Base-by-base conservation (phyloP, 1,284 basidiomycete genomes). In the Ceratobasidium sp. region DNA sequence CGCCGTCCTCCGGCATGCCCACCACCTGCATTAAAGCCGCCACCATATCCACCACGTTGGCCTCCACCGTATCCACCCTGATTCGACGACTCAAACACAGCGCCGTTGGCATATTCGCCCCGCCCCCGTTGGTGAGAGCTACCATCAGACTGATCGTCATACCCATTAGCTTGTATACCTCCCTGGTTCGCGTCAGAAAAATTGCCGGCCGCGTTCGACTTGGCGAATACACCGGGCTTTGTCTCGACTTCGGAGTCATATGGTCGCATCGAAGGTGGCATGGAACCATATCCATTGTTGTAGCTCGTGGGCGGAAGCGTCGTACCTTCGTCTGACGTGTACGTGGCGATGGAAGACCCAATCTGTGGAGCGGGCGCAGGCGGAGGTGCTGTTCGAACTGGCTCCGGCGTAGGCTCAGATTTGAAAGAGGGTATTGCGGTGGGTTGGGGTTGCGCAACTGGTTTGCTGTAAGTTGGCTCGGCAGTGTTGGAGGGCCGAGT, bases 21-120 rank as follows among this genome's bases (percentile, higher is more conserved):
- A 16, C 30, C 70, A 58, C 49, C 62, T 21, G 35, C 44, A 18
- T 58, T 52, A 32, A 30, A 63, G 32, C 32, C 26, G 23, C n/a
- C 55, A 23, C 52, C 85, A 75, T 83, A 86, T 47, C 75, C 78
- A 41, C 76, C 78, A 72, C 77, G 78, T 55, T 78, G 78, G 30
- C 79, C 82, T 44, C 81, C 82, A 58, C 84, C 83, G 57, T 79
- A 78, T 35, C 82, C 80, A 49, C 79, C 78, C 35, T 80, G 77
- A 30, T 79, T 77, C 26, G 79, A 76, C 38, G 85, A 83, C 43
- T 82, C 80, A 77, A 88, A 87, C 46, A 89, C 88, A 13, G 83
- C 55, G 69, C 52, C 74, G 73, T 64, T 76, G 32, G 46, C 49
- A 52, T 73, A 71, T 23, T 75, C 72, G 55, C 74, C 76, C 50